Base-by-base conservation (phyloP, 176 grass and related monocot species). In the Cymbopogon citratus region DNA sequence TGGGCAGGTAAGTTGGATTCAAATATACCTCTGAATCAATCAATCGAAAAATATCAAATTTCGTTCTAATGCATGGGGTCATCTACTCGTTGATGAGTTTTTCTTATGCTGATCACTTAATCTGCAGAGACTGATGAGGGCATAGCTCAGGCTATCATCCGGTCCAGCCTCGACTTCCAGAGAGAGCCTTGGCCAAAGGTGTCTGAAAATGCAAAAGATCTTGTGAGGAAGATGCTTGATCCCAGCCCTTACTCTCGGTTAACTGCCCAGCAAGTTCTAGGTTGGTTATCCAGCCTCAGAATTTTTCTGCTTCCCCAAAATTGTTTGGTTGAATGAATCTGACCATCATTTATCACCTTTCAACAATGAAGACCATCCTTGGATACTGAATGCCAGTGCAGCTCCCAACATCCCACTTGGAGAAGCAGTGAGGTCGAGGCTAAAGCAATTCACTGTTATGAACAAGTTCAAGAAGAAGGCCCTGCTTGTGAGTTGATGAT, bases 401-500 rank as follows among this genome's bases (percentile, higher is more conserved):
- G 91, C 74, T 74, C 94, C 94, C 8, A 90, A 87, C 63, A 81
- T 97, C 69, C 85, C 94, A 69, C 84, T 97, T 1, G 94, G 94
- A 28, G 86, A 97, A 52, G 81, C 78, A 26, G 91, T 97, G 9
- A 87, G 89, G 59, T 80, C 89, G 14, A 91, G 88, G 56, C 75
- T 97, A 31, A 86, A 85, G 63, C 91, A 97, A 57, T 97, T 93
- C 82, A 87, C 88, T 38, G 88, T 89, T 15, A 97, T 97, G 91
- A 97, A 97, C 91, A 93, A 89, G 65, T 93, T 97, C 56, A 97
- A 97, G 73, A 97, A 93, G 78, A 91, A 87, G 69, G 89, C 91
- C 51, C 40, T 93, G 25, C 84, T 81, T 76, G 94, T 97, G 57
- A 87, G 84, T 46, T 66, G 1, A 72, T 9, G 40, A 24, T 56